phyloP scores from a whole-genome alignment of 495 filamentous ascomycete genomes.

The Neurospora tetrasperma region DNA sequence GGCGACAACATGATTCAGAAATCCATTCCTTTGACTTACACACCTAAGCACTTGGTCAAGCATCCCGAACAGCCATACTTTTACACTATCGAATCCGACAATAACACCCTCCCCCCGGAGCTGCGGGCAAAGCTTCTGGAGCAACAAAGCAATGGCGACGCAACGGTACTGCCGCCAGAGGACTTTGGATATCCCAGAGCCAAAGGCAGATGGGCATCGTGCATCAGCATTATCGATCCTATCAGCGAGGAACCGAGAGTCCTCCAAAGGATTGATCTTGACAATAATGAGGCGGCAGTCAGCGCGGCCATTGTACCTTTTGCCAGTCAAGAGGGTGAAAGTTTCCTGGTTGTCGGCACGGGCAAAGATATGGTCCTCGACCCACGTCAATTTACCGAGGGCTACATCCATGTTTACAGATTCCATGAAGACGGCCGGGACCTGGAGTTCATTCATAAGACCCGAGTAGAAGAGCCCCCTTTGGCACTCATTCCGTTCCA shows the following conservation, averaged over 20 bases:
- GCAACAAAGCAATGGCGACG: constrained; percentile 63
- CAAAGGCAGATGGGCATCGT: constrained; percentile 85
- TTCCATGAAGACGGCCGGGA: constrained; percentile 77
- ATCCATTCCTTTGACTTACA: constrained; percentile 80
- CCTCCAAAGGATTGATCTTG: constrained; percentile 66
- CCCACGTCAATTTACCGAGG: constrained; percentile 62
- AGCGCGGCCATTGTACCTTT: constrained; percentile 78
- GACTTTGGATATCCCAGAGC: constrained; percentile 86
- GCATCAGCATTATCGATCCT: constrained; percentile 84
- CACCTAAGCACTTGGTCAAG: constrained; percentile 75
- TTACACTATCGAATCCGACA: constrained; percentile 89
- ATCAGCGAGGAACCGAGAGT: constrained; percentile 55
- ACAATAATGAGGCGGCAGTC: constrained; percentile 85
- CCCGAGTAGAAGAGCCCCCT: constrained; percentile 77
- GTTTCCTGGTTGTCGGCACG: constrained; percentile 86
- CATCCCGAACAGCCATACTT: constrained; percentile 83
- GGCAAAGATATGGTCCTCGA: constrained; percentile 76
- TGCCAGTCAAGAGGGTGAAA: constrained; percentile 76
- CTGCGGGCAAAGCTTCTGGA: constrained; percentile 59
- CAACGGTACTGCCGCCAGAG: constrained; percentile 56
- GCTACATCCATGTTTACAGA: constrained; percentile 87
- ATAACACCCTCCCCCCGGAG: constrained; percentile 70
- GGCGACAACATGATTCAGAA: constrained; percentile 81
- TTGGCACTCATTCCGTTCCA: constrained; percentile 86
- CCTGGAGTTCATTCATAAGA: constrained; percentile 94